Conservation (phyloP, 306 rosid species). For the Vigna unguiculata region DNA sequence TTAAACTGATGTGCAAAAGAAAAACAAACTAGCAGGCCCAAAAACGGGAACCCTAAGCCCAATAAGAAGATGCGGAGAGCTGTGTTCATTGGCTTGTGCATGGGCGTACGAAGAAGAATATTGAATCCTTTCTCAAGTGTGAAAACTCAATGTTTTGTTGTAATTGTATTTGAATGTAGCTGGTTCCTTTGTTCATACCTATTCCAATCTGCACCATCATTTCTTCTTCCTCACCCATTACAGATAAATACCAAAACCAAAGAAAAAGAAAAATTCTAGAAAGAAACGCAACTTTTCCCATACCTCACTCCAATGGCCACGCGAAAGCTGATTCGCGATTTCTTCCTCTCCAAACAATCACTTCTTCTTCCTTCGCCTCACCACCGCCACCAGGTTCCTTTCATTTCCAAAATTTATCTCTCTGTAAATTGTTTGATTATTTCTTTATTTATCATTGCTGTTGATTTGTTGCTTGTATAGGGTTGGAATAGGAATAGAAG, state of each 20-base stretch:
- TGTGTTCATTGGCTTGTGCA: neutral
- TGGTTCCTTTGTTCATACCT: too few species aligned
- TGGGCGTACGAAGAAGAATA: too few species aligned
- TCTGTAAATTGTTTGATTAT: neutral
- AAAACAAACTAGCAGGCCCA: neutral
- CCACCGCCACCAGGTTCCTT: conserved; percentile 51
- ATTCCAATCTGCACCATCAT: too few species aligned
- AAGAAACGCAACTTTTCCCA: neutral
- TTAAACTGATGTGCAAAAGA: too few species aligned
- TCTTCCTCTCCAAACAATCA: conserved; percentile 59
- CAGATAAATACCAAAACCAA: neutral
- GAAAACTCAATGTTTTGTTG: too few species aligned
- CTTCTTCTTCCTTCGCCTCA: conserved; percentile 56
- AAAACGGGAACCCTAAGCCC: neutral
- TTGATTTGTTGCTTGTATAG: conserved; percentile 36
- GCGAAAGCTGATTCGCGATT: conserved; percentile 79
- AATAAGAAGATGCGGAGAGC: neutral
- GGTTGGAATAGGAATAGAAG: conserved; percentile 47
- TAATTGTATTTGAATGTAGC: neutral
- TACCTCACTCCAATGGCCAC: conserved; percentile 51
- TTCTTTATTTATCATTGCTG: neutral
- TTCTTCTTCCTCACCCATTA: neutral
- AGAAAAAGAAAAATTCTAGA: too few species aligned
- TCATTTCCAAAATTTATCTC: neutral
- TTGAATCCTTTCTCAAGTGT: neutral